Evolutionary conservation across 805 yeast species (phyloP), one percentile per base, ranked within the genome.

Genomic region (Nakazawaea wickerhamii): DNA sequence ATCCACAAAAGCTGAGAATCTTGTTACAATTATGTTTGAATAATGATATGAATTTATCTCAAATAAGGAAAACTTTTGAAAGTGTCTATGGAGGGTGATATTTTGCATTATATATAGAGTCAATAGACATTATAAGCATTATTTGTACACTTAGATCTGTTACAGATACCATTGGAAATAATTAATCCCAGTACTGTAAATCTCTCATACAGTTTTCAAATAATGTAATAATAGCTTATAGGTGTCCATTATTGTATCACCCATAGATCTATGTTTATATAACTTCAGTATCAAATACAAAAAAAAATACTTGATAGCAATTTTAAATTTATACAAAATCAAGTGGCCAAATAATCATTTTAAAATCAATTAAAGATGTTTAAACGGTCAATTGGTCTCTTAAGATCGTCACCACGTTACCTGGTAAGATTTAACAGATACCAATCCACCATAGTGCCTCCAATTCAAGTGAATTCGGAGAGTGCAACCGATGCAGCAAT

Each of bases 1-100:
- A 77, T 48, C 85, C 87, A 5, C 84, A 77, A 50, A 80, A 80
- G 60, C 65, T 79, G 33, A 67, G 85, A 51, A 67, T 80, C 20
- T 55, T 79, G 35, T 58, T 80, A 36, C 84, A 79, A 50, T 61
- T 80, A 50, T 75, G 82, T 48, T 60, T 80, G 36, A 58, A 65
- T 21, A 67, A 68, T 27, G 61, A 61, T 2, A 66, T 66, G 52
- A 50, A 60, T 20, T 50, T 68, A 4, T 49, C 51, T 5, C 67
- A 67, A 42, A 73, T 73, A n/a, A 69, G 63, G 36, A 51, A 53
- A 13, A 65, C 69, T 4, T 80, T 79, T 52, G 56, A 57, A 13
- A 72, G 73, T 3, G 82, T 75, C 5, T 78, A 75, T 47, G 79
- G 79, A 43, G 79, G 28, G 18, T 21, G 2, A 33, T 33, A 31